Evolutionary conservation across 768 basidiomycete genomes (phyloP).

Genomic region (Podaxis carcinomalis): DNA sequence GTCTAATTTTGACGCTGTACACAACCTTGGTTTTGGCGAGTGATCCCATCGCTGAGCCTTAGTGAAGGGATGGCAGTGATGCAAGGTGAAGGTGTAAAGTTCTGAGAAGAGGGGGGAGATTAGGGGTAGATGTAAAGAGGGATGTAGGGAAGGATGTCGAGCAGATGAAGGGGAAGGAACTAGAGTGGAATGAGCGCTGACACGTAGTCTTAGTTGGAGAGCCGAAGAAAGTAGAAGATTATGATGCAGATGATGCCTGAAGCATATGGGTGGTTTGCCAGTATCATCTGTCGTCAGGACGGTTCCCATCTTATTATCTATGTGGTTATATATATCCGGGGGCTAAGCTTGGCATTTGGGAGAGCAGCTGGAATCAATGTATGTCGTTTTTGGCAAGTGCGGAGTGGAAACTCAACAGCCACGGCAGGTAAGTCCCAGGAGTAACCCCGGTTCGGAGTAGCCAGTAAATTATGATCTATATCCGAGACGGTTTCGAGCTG

Average conservation of each 20-base stretch:
- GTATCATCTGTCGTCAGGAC: neutral
- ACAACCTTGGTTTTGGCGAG: constrained; percentile 2
- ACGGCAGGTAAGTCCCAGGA: neutral
- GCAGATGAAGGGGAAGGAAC: neutral
- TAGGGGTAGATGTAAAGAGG: neutral
- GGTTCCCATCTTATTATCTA: neutral
- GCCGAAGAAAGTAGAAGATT: neutral
- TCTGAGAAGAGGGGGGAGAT: neutral
- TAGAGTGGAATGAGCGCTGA: neutral
- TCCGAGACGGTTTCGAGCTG: neutral
- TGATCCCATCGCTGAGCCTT: constrained; percentile 1
- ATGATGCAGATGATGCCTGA: neutral
- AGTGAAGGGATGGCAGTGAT: neutral
- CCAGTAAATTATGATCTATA: neutral
- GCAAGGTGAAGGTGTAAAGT: neutral
- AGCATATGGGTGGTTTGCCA: neutral
- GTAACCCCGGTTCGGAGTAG: constrained; percentile 8
- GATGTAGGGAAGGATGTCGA: neutral
- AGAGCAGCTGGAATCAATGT: neutral
- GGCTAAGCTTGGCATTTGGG: neutral
- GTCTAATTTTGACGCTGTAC: constrained; percentile 9
- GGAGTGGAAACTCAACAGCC: constrained; percentile 8
- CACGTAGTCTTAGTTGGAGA: constrained; percentile 1
- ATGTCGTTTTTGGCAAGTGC: constrained; percentile 4
- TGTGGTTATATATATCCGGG: constrained; percentile 7